Evolutionary conservation across 1,139 yeast genomes (phyloP), one percentile per base, ranked within the genome.

Genomic region (Pichia norvegensis): DNA sequence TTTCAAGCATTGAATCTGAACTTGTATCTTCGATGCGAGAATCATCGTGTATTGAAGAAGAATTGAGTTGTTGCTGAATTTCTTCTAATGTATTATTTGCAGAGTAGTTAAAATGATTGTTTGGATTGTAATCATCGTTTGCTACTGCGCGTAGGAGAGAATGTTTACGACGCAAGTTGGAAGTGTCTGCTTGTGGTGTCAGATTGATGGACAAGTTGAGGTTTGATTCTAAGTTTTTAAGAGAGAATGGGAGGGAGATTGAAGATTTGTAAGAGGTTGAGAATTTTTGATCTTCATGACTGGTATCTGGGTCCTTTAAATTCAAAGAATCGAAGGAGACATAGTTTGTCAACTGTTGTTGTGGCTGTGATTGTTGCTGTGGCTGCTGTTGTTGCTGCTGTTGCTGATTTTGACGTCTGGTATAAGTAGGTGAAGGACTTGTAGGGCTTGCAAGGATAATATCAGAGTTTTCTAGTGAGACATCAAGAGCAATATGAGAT

Each of bases 241-340:
- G 23, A 11, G 51, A 48, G 16, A 44, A 44, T 10, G 46, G 36
- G 2, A 42, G 29, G n/a, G 52, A 42, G 4, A 37, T 11, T 10
- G 29, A 31, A 3, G 45, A 44, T 43, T 49, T 49, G 35, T 45
- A 47, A 3, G 52, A 44, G 3, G 37, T 13, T 19, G 47, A 41
- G 14, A 45, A 33, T 22, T 20, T 29, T 10, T 35, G 13, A n/a
- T 42, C 46, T 6, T 35, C 37, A 17, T 8, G 11, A 25, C 36
- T 23, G 20, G 33, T 33, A 27, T 42, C 43, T 10, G 41, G 16
- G n/a, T 38, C 43, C 16, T 31, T 46, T 4, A 48, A 29, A 33
- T 44, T 44, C 21, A 68, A 59, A 3, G 69, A 60, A 22, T 65
- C 65, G 52, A 68, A 69, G 2, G 73, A 69, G 6, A 68, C 59